A percentile compares a stretch with the other conserved stretches of the same genome.
Evolutionary conservation across 192 early-diverging fungal genomes (phyloP).

Genomic region (Podila epigama): DNA sequence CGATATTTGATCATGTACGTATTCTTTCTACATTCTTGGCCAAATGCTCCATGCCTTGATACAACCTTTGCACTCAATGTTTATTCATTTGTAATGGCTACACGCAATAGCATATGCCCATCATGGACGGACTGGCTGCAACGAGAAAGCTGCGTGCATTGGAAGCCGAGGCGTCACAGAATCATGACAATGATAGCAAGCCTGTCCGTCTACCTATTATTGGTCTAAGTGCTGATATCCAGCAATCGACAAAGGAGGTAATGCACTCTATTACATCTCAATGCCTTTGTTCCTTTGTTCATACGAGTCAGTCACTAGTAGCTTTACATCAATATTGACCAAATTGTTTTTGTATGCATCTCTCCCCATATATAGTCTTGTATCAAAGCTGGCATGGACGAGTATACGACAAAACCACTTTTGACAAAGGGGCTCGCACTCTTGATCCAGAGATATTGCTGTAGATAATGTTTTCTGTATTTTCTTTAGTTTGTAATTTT

Average conservation of each 20-base stretch:
- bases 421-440: constrained; percentile 40
- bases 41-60: no score
- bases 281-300: not conserved
- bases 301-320: no score
- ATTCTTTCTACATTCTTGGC: not conserved
- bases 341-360: not conserved
- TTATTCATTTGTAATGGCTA: no score
- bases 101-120: constrained; percentile 52
- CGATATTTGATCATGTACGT: constrained; percentile 49
- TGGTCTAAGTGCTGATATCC: constrained; percentile 44
- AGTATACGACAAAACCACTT: constrained; percentile 48
- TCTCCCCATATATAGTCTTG: constrained; percentile 9
- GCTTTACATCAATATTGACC: not conserved
- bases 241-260: constrained; percentile 46
- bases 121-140: constrained; percentile 46
- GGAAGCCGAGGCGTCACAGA: constrained; percentile 21
- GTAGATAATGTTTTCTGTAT: not conserved
- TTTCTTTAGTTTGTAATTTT: no score
- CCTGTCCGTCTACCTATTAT: constrained; percentile 32
- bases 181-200: not conserved
- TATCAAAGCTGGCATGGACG: constrained; percentile 47
- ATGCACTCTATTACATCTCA: not conserved
- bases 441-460: constrained; percentile 32
- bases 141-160: constrained; percentile 28
- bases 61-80: no score